Evolutionary conservation across 495 filamentous ascomycete species (phyloP).

Genomic region (Chaetomidium leptoderma): DNA sequence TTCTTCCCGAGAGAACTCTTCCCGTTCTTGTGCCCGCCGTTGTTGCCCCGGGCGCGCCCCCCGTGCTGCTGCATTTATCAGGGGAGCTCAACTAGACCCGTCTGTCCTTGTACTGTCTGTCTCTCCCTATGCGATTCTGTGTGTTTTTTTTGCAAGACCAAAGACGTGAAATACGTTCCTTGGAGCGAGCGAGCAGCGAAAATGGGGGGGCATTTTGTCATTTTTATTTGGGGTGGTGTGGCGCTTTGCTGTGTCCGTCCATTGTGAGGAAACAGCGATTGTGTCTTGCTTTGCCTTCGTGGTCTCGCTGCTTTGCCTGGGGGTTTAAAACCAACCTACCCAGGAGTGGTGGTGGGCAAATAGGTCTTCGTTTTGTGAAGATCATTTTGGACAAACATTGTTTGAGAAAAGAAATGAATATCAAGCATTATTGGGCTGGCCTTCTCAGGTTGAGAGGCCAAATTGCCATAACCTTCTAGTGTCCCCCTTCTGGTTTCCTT

Average conservation of each 20-base stretch:
- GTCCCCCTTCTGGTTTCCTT: neutral
- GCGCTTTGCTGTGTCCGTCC: no score
- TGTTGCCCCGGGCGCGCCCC: neutral
- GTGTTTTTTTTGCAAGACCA: neutral
- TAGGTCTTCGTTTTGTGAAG: neutral
- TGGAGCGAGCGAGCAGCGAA: conserved; percentile 17
- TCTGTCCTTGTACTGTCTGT: conserved; percentile 13
- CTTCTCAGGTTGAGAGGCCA: conserved; percentile 12
- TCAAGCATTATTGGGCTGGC: conserved; percentile 2
- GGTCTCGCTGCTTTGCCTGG: neutral
- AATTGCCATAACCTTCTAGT: conserved; percentile 7
- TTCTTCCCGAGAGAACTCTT: neutral
- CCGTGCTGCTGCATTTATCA: neutral
- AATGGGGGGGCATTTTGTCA: neutral
- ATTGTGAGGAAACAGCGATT: neutral
- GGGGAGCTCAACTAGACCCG: conserved; percentile 15
- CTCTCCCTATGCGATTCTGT: neutral
- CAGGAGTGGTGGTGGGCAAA: no score
- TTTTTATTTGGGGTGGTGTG: no score
- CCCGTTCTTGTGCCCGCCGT: conserved; percentile 5
- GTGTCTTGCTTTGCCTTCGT: conserved; percentile 5
- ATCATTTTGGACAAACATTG: neutral
- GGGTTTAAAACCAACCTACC: no score
- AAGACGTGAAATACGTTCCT: conserved; percentile 17
- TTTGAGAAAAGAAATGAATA: conserved; percentile 3